A percentile compares a stretch with the other conserved stretches of the same genome.
Conservation (phyloP, 441 rosid genomes). For the Gossypium armourianum region DNA sequence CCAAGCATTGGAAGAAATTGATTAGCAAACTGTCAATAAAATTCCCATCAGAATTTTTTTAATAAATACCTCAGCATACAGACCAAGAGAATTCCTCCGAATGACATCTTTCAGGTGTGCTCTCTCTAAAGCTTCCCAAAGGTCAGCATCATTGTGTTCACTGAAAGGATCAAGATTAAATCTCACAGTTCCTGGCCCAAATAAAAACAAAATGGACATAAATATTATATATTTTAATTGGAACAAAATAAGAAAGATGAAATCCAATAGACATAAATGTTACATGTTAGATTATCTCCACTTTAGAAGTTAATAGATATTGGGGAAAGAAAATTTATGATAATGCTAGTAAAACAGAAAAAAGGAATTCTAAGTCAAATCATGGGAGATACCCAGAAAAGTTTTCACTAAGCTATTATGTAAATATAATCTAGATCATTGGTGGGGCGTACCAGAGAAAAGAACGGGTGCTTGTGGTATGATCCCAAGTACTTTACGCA, state of each 20-base stretch:
- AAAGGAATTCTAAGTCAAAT: not conserved
- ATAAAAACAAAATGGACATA: conserved; percentile 10
- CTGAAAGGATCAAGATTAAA: conserved; percentile 87
- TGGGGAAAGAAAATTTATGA: not conserved
- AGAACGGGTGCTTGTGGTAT: conserved; percentile 92
- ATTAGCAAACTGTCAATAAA: not conserved
- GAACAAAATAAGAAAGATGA: not conserved
- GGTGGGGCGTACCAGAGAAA: conserved; percentile 57
- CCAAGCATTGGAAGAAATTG: not conserved
- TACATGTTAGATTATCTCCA: not conserved
- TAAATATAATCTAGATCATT: not conserved
- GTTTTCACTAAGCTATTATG: not conserved
- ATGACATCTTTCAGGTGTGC: conserved; percentile 80
- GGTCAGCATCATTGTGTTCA: conserved; percentile 82
- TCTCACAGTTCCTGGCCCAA: conserved; percentile 61
- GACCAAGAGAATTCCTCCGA: conserved; percentile 62
- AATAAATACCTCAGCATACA: conserved; percentile 62
- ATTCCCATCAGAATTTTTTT: not conserved
- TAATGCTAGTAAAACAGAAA: not conserved
- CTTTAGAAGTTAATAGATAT: not conserved
- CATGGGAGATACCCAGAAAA: not conserved
- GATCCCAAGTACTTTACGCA: conserved; percentile 80
- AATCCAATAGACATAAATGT: not conserved
- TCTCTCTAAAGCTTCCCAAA: conserved; percentile 89
- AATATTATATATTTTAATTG: not conserved